Conservation (phyloP, 352 stramenopile genomes). For the Lagenidium sp. region DNA sequence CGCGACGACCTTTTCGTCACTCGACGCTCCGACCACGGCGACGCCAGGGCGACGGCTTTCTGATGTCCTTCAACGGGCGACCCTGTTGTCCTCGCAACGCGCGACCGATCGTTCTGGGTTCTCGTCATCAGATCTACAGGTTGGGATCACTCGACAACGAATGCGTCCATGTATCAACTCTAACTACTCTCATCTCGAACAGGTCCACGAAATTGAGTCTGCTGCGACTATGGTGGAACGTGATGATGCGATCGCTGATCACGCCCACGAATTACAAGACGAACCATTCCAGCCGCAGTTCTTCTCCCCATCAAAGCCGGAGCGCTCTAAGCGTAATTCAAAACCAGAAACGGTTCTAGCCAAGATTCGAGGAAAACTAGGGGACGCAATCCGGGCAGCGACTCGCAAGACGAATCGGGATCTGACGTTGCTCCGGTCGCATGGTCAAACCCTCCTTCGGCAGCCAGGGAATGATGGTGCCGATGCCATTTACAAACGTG, state of each 20-base stretch:
- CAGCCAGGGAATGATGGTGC: conserved; percentile 17
- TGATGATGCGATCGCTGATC: conserved; percentile 47
- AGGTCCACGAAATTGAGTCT: no score
- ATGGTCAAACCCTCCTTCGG: conserved; percentile 36
- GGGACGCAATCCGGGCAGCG: conserved; percentile 42
- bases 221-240: no score
- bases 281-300: conserved; percentile 44
- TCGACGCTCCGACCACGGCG: conserved; percentile 1
- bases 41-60: conserved; percentile 19
- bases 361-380: conserved; percentile 51
- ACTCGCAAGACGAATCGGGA: conserved; percentile 43
- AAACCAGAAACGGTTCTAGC: conserved; percentile 12
- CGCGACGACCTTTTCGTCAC: conserved; percentile 2
- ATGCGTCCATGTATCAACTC: no score
- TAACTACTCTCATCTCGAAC: no score
- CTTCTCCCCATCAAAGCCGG: conserved; percentile 42
- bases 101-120: no score
- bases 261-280: conserved; percentile 40
- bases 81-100: conserved; percentile 38
- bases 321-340: conserved; percentile 5
- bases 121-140: no score
- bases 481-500: conserved; percentile 33
- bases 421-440: conserved; percentile 44
- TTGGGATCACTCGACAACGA: no score
- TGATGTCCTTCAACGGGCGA: conserved; percentile 51